Evolutionary conservation across 495 filamentous ascomycete species (phyloP).

Genomic region (Xylaria nigripes): DNA sequence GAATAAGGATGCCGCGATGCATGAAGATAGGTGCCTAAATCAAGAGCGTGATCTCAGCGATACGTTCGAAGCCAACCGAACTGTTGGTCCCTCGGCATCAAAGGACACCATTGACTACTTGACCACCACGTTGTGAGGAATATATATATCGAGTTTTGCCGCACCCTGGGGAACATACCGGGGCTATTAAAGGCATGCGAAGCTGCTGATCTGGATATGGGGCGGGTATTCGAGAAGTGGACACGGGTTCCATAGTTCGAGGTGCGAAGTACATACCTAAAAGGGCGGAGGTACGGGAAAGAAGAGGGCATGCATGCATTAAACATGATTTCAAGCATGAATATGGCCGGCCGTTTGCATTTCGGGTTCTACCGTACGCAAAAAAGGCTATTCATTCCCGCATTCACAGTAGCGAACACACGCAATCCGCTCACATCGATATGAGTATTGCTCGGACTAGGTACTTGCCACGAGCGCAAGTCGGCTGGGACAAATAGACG

Average conservation of each 20-base stretch:
- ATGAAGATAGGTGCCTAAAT: slow-evolving; percentile 1
- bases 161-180: not conserved
- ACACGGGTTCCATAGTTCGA: not conserved
- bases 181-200: not conserved
- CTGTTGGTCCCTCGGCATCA: not conserved
- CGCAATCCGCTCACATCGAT: too few species aligned
- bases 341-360: too few species aligned
- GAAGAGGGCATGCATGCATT: too few species aligned
- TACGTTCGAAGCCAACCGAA: not conserved
- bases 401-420: too few species aligned
- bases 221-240: not conserved
- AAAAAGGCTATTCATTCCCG: too few species aligned
- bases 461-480: too few species aligned
- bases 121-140: not conserved
- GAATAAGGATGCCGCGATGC: not conserved
- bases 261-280: too few species aligned
- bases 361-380: too few species aligned
- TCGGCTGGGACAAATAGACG: too few species aligned
- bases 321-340: too few species aligned
- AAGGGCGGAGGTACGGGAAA: too few species aligned
- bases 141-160: not conserved
- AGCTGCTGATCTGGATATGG: not conserved
- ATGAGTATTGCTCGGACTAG: too few species aligned
- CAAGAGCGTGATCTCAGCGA: not conserved
- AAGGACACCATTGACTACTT: not conserved